Percentiles rank a stretch among this genome's conserved stretches.
phyloP scores from a whole-genome alignment of 2,329 filamentous ascomycete species.

The Ophiostoma sp. region DNA sequence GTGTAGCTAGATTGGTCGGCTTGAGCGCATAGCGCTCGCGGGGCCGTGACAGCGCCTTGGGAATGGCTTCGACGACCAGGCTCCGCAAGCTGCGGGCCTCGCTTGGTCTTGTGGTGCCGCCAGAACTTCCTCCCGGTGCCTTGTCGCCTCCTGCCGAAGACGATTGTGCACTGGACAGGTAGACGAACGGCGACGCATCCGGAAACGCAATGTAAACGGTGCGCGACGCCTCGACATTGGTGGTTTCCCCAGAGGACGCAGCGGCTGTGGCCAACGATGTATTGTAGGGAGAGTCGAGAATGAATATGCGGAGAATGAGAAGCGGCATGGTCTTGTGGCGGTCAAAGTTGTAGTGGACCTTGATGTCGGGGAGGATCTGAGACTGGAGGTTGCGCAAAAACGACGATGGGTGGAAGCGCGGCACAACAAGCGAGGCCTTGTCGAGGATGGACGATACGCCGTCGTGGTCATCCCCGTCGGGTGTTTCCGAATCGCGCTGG shows the following conservation, averaged over 20 bases:
- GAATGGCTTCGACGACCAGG: constrained; percentile 71
- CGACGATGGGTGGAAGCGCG: constrained; percentile 72
- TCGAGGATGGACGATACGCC: constrained; percentile 37
- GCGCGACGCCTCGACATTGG: constrained; percentile 57
- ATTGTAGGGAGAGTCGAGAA: constrained; percentile 76
- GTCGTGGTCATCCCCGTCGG: constrained; percentile 27
- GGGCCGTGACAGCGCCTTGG: constrained; percentile 72
- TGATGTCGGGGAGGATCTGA: constrained; percentile 70
- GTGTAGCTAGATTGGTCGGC: constrained; percentile 62
- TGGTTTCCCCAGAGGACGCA: too few relatives aligned
- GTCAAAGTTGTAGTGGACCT: constrained; percentile 76
- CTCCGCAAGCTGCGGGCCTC: constrained; percentile 62
- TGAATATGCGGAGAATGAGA: constrained; percentile 69
- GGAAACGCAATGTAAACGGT: constrained; percentile 79
- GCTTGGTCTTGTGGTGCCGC: neutral
- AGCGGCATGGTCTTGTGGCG: constrained; percentile 64
- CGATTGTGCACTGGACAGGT: constrained; percentile 50
- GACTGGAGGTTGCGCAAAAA: constrained; percentile 72
- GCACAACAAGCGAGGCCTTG: constrained; percentile 47
- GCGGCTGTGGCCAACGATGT: constrained; percentile 45
- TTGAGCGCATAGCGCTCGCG: constrained; percentile 65
- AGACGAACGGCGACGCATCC: constrained; percentile 70
- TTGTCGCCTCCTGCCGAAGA: constrained; percentile 20
- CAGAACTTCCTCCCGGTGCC: neutral
- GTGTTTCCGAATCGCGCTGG: constrained; percentile 24